These are phyloP conservation scores for Lactarius trivialis DNA, from an alignment of 768 basidiomycete species.

Conservation along the genomic window DNA sequence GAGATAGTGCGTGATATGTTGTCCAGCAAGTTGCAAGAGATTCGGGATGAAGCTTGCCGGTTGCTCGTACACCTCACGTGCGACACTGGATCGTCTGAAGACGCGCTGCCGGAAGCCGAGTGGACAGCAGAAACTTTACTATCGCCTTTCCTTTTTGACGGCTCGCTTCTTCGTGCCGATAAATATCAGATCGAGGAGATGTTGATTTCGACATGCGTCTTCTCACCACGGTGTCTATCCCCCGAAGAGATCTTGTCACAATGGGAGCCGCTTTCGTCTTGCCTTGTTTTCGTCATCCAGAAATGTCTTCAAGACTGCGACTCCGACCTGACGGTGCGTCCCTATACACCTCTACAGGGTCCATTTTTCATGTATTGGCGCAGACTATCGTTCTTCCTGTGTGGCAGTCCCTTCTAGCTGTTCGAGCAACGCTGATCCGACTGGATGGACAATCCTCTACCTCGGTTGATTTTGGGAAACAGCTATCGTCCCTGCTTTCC, in stretches of 20 bases:
- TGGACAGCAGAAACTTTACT: constrained; percentile 4
- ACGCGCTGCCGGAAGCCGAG: not conserved
- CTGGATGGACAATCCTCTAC: not conserved
- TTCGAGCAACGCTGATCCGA: not conserved
- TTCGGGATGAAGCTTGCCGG: constrained; percentile 3
- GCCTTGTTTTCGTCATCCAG: constrained; percentile 1
- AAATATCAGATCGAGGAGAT: constrained; percentile 4
- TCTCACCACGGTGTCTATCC: constrained; percentile 13
- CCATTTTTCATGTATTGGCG: not conserved
- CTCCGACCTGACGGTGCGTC: constrained; percentile 1
- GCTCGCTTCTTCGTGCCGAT: constrained; percentile 14
- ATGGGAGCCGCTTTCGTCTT: constrained; percentile 8
- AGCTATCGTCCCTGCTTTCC: constrained; percentile 1
- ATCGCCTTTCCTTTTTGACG: constrained; percentile 9
- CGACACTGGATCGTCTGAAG: not conserved
- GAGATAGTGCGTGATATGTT: constrained; percentile 18
- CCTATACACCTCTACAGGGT: not conserved
- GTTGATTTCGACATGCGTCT: not conserved
- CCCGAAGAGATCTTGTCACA: constrained; percentile 5
- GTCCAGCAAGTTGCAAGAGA: constrained; percentile 1
- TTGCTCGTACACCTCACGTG: constrained; percentile 5
- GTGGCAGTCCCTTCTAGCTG: constrained; percentile 11
- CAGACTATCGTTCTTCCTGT: not conserved
- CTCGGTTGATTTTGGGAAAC: not conserved
- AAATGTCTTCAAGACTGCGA: not conserved